Percentiles rank a stretch among this genome's conserved stretches.
phyloP scores from a whole-genome alignment of 352 stramenopile species.

The Phytophthora agathidicida region DNA sequence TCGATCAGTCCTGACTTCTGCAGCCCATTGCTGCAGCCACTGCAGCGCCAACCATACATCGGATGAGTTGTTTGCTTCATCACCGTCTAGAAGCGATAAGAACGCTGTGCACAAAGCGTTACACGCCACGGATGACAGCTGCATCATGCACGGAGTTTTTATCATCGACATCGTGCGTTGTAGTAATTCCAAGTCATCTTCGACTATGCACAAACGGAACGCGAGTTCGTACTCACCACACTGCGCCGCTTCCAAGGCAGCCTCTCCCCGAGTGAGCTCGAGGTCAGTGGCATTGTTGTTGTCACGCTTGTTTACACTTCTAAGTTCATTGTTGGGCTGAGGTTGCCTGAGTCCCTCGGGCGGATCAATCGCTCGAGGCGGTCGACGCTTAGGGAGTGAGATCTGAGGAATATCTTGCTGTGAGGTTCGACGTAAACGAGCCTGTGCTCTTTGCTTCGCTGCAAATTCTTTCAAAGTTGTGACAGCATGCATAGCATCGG shows the following conservation, averaged over 20 bases:
- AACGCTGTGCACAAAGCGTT: conserved; percentile 63
- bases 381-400: conserved; percentile 12
- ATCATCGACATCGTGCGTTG: conserved; percentile 41
- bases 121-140: conserved; percentile 37
- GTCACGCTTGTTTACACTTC: conserved; percentile 1
- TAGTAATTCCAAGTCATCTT: conserved; percentile 54
- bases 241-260: conserved; percentile 41
- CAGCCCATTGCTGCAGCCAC: conserved; percentile 49
- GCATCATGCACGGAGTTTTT: conserved; percentile 35
- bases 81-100: conserved; percentile 48
- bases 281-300: neutral
- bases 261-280: conserved; percentile 45
- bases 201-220: conserved; percentile 58
- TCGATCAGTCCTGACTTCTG: conserved; percentile 3
- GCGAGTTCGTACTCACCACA: conserved; percentile 57
- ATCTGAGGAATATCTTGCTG: conserved; percentile 25
- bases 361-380: neutral
- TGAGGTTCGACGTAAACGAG: conserved; percentile 2
- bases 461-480: conserved; percentile 39
- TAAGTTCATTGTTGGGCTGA: conserved; percentile 6
- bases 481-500: conserved; percentile 11
- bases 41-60: conserved; percentile 52
- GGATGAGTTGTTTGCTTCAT: conserved; percentile 2
- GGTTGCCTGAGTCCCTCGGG: neutral
- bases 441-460: conserved; percentile 24